These are phyloP conservation scores for Coprinellus micaceus DNA, from an alignment of 768 basidiomycete species.

Conservation along the genomic window DNA sequence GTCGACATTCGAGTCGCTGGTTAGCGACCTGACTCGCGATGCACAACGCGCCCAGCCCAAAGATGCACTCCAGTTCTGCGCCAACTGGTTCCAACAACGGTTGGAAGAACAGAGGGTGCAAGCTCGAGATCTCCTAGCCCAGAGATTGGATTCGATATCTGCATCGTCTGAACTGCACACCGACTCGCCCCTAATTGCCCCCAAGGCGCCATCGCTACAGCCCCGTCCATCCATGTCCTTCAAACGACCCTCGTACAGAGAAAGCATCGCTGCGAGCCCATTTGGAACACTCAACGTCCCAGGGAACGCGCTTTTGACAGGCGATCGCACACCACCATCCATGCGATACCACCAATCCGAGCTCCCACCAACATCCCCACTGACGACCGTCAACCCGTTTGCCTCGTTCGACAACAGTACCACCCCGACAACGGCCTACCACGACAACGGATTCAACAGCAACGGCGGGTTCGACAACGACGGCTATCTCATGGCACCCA, in stretches of 20 bases:
- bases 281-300: conserved; percentile 80
- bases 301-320: conserved; percentile 70
- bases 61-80: conserved; percentile 88
- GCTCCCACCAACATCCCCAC: conserved; percentile 58
- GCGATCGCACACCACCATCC: conserved; percentile 49
- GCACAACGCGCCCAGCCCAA: conserved; percentile 80
- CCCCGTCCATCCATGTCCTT: conserved; percentile 53
- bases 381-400: conserved; percentile 50
- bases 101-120: conserved; percentile 81
- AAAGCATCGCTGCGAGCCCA: conserved; percentile 57
- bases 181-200: conserved; percentile 40
- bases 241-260: conserved; percentile 51
- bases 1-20: conserved; percentile 80
- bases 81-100: conserved; percentile 91
- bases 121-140: conserved; percentile 61
- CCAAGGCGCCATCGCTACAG: conserved; percentile 15
- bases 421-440: conserved; percentile 36
- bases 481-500: conserved; percentile 71
- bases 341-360: conserved; percentile 60
- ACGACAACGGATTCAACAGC: too few species aligned
- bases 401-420: conserved; percentile 48
- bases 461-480: too few species aligned
- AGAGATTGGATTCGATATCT: conserved; percentile 46
- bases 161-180: conserved; percentile 57
- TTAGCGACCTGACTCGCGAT: conserved; percentile 84